Evolutionary conservation across 2,329 filamentous ascomycete species (phyloP).

Genomic region (Alternaria ethzedia): DNA sequence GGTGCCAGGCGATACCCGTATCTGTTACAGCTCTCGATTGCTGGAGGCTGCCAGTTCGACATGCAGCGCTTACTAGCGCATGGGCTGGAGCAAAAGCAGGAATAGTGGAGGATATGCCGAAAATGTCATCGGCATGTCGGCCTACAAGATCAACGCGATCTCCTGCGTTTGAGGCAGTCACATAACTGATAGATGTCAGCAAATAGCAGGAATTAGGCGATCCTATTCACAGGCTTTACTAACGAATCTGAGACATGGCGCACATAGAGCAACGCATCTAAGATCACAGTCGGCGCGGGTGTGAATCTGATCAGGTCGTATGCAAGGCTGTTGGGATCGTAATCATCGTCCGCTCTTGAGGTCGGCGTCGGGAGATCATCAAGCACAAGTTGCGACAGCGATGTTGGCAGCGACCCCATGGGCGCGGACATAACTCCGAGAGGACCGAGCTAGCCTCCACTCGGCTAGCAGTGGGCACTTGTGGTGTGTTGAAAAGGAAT

Average conservation of each 20-base stretch:
- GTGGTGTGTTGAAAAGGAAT: conserved; percentile 14
- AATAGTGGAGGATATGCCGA: conserved; percentile 42
- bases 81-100: conserved; percentile 47
- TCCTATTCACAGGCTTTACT: neutral
- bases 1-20: conserved; percentile 36
- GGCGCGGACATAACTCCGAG: conserved; percentile 22
- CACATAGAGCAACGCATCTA: conserved; percentile 61
- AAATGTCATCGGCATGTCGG: conserved; percentile 49
- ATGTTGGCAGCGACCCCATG: conserved; percentile 10
- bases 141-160: conserved; percentile 47
- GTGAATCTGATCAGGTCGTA: conserved; percentile 46
- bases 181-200: conserved; percentile 30
- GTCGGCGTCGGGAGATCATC: conserved; percentile 26
- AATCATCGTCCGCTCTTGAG: conserved; percentile 8
- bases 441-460: conserved; percentile 10
- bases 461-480: conserved; percentile 10
- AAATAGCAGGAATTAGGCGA: neutral
- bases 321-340: conserved; percentile 12
- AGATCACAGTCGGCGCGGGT: conserved; percentile 47
- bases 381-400: conserved; percentile 7
- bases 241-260: conserved; percentile 52
- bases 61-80: conserved; percentile 48
- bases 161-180: conserved; percentile 40
- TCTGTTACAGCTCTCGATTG: conserved; percentile 41
- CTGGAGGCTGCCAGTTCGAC: conserved; percentile 45